Evolutionary conservation across 1,284 basidiomycete species (phyloP), one percentile per base, ranked within the genome.

Genomic region (Apiotrichum brassicae): DNA sequence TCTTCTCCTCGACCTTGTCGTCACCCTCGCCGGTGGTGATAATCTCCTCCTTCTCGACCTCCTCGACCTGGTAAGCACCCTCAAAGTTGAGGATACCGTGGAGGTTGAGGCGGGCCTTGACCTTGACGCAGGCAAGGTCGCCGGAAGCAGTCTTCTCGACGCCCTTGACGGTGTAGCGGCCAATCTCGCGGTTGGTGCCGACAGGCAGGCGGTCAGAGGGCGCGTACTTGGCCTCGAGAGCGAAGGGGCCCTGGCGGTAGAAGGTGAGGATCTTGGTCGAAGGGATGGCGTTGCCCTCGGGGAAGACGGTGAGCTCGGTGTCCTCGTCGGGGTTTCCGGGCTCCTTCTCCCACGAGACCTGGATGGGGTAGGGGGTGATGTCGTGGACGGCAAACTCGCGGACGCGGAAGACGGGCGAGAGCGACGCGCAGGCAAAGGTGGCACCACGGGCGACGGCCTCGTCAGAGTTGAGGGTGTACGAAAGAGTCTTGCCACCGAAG

Each of bases 241-340:
- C 85, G 75, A 97, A 97, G 7, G 85, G 72, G 43, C 83, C 82
- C 63, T 83, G 84, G 70, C 92, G 85, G 75, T 88, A 86, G 80
- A 94, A 94, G n/a, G 89, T 89, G 59, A 95, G 81, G 58, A 91
- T 82, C 76, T 95, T 95, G 68, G 90, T 92, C 28, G 88, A 92
- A 8, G 92, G 92, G 53, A 93, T 80, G 46, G 74, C 65, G 75
- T 94, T 93, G 52, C 83, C 84, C 41, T 78, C 77, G 47, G 85
- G 83, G 81, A 92, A 95, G 49, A 93, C 88, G 55, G 82, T 77
- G 54, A 95, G 81, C 69, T 90, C 86, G 28, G 85, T 88, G 69
- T 93, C 90, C 56, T 93, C 89, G 54, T 91, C 87, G 0, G 82
- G 79, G 63, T 88, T 88, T 7, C 81, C 76, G 42, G 82, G 79